Evolutionary conservation across 139 green algal species (phyloP).

Genomic region (Diplosphaera chodatii): DNA sequence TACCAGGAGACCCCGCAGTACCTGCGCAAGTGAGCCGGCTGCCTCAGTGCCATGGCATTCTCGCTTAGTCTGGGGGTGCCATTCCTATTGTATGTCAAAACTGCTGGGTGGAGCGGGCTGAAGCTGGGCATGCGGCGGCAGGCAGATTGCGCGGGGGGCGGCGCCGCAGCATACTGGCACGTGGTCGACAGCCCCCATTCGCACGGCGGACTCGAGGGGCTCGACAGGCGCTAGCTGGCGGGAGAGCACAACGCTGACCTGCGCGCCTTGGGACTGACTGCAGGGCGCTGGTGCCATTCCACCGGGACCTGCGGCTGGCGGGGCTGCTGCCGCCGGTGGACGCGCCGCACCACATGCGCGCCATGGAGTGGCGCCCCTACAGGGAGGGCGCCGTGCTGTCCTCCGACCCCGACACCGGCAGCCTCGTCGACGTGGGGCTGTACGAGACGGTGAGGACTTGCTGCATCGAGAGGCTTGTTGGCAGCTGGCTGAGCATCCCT

Average conservation of each 20-base stretch:
- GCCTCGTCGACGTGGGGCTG: constrained; percentile 69
- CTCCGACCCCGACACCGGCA: constrained; percentile 21
- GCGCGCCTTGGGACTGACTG: constrained; percentile 2
- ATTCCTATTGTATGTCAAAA: no score
- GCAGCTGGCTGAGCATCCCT: no score
- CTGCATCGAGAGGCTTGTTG: no score
- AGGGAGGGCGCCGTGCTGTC: constrained; percentile 72
- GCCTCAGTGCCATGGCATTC: not conserved
- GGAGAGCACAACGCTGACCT: no score
- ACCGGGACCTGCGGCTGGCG: constrained; percentile 50
- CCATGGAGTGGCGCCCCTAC: constrained; percentile 74
- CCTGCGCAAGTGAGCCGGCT: constrained; percentile 46
- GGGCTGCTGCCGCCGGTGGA: constrained; percentile 73
- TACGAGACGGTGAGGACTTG: constrained; percentile 39
- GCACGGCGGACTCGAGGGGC: no score
- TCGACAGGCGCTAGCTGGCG: no score
- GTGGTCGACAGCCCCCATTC: no score
- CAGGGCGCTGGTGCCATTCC: constrained; percentile 57
- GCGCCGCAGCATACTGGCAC: no score
- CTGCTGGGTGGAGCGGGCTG: no score
- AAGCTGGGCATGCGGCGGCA: no score
- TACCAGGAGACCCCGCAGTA: constrained; percentile 87
- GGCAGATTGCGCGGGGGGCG: no score
- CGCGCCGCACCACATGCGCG: constrained; percentile 79
- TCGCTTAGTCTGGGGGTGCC: no score